Evolutionary conservation across 768 basidiomycete genomes (phyloP).

Genomic region (Boletus rubroflammeus): DNA sequence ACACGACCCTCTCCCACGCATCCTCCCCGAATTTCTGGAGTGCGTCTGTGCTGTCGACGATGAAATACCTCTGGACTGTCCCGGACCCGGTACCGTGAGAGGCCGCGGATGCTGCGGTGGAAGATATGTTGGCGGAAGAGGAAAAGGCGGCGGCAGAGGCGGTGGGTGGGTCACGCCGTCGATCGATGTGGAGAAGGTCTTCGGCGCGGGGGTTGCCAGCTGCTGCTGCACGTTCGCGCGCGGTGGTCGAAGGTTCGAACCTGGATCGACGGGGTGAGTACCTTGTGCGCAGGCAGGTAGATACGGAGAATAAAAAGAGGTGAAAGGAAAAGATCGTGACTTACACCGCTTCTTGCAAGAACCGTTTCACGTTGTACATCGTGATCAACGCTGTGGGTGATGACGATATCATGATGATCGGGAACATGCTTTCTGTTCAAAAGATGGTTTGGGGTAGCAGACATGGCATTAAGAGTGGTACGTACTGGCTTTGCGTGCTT

Average conservation of each 20-base stretch:
- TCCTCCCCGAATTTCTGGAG: constrained; percentile 88
- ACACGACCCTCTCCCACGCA: constrained; percentile 95
- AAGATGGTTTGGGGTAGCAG: neutral
- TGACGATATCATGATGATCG: constrained; percentile 97
- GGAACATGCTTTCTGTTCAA: constrained; percentile 64
- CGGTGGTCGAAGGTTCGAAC: constrained; percentile 74
- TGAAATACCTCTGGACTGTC: constrained; percentile 63
- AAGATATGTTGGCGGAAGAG: constrained; percentile 9
- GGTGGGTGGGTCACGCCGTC: constrained; percentile 57
- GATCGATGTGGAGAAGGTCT: constrained; percentile 85
- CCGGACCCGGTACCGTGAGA: constrained; percentile 25
- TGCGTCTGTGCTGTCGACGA: constrained; percentile 92
- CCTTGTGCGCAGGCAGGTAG: neutral
- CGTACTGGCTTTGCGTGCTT: constrained; percentile 69
- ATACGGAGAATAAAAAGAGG: neutral
- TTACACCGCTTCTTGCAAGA: constrained; percentile 85
- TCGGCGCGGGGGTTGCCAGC: constrained; percentile 75
- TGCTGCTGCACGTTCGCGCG: constrained; percentile 60
- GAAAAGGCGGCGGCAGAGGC: constrained; percentile 20
- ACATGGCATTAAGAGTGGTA: neutral
- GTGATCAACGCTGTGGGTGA: constrained; percentile 91
- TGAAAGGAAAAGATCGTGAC: constrained; percentile 19
- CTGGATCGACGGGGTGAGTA: constrained; percentile 28
- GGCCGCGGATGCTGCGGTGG: neutral
- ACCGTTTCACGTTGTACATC: constrained; percentile 95